Evolutionary conservation across 2,329 filamentous ascomycete genomes (phyloP).

Genomic region (Tetracladium maxilliforme): DNA sequence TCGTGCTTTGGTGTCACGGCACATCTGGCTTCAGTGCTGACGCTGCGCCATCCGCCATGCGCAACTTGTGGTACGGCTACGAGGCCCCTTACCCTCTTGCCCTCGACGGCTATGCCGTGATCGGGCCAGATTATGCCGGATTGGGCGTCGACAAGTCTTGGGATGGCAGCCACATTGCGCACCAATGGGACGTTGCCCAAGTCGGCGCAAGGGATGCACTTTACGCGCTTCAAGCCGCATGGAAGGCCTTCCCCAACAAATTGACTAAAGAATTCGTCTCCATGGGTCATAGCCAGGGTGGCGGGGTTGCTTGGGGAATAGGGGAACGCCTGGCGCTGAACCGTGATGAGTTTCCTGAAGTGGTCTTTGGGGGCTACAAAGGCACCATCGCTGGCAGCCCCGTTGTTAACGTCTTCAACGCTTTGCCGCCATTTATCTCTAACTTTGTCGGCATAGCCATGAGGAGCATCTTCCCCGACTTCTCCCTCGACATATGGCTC

Average conservation of each 20-base stretch:
- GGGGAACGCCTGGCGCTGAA: constrained; percentile 13
- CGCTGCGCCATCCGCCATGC: constrained; percentile 23
- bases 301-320: constrained; percentile 23
- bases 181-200: constrained; percentile 22
- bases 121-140: constrained; percentile 27
- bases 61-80: constrained; percentile 24
- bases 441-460: no score
- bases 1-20: constrained; percentile 28
- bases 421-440: no score
- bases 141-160: constrained; percentile 20
- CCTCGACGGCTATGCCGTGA: constrained; percentile 25
- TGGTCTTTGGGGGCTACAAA: no score
- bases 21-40: constrained; percentile 23
- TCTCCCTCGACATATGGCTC: no score
- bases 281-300: constrained; percentile 31
- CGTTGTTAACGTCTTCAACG: constrained; percentile 2
- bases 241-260: constrained; percentile 20
- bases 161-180: constrained; percentile 18
- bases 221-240: constrained; percentile 25
- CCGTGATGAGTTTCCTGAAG: no score
- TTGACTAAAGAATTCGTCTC: constrained; percentile 22
- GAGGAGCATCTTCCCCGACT: no score
- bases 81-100: constrained; percentile 22
- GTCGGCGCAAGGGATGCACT: constrained; percentile 25
- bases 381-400: constrained; percentile 3